phyloP scores from a whole-genome alignment of 2,329 filamentous ascomycete species.

The Didymella keratinophila region DNA sequence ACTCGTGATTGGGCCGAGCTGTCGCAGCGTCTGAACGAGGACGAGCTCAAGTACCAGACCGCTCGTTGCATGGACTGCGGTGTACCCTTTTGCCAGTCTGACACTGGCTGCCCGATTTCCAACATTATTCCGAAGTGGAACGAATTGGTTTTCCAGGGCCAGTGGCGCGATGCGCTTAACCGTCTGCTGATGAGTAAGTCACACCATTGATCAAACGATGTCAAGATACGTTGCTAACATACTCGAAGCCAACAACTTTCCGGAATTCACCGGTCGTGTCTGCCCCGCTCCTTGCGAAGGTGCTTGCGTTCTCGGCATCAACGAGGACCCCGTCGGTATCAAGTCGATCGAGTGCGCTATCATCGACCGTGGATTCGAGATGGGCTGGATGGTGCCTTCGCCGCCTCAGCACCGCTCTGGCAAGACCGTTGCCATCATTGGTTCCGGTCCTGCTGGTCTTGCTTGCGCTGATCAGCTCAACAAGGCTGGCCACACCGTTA shows the following conservation, averaged over 20 bases:
- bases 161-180: conserved; percentile 93
- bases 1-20: conserved; percentile 95
- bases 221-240: too few relatives aligned
- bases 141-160: conserved; percentile 69
- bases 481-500: conserved; percentile 86
- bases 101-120: conserved; percentile 94
- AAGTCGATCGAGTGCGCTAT: conserved; percentile 99
- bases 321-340: conserved; percentile 95
- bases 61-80: conserved; percentile 99
- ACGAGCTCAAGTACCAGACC: conserved; percentile 95
- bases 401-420: conserved; percentile 82
- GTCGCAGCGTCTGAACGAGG: conserved; percentile 84
- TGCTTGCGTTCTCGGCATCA: conserved; percentile 94
- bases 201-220: conserved; percentile 55
- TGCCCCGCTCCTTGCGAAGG: conserved; percentile 97
- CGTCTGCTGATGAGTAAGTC: conserved; percentile 76
- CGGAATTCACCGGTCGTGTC: conserved; percentile 95
- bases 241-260: conserved; percentile 75
- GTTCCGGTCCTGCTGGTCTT: conserved; percentile 90
- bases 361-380: conserved; percentile 96
- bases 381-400: conserved; percentile 93
- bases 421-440: conserved; percentile 88
- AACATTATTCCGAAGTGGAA: conserved; percentile 98
- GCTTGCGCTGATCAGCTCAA: conserved; percentile 93
- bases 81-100: conserved; percentile 97